Percentiles rank a stretch among this genome's conserved stretches.
Conservation (phyloP, 2,329 filamentous ascomycete genomes). For the Verticillium tricorpus region DNA sequence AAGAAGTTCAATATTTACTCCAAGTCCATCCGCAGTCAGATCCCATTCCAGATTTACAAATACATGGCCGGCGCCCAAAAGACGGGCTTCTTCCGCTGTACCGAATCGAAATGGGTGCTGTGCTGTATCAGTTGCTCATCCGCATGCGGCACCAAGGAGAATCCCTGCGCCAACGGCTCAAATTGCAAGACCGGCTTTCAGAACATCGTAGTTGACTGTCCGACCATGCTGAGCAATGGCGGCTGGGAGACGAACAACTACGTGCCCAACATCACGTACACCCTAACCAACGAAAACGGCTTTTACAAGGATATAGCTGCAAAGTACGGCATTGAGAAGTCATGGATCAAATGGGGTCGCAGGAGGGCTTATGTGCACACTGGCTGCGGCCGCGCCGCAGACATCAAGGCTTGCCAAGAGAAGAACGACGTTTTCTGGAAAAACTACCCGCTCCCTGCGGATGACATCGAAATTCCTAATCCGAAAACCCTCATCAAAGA, state of each 20-base stretch:
- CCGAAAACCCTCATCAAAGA: conserved; percentile 5
- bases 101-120: no score
- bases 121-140: no score
- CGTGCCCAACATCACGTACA: not conserved
- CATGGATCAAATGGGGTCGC: not conserved
- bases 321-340: not conserved
- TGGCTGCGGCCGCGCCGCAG: not conserved
- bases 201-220: no score
- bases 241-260: no score
- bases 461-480: conserved; percentile 1
- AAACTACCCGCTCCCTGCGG: not conserved
- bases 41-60: not conserved
- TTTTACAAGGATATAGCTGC: not conserved
- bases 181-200: no score
- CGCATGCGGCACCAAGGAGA: no score
- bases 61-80: not conserved
- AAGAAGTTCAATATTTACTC: not conserved
- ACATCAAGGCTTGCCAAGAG: not conserved
- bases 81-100: no score
- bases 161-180: no score
- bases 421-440: not conserved
- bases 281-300: not conserved
- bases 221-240: not conserved
- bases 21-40: not conserved
- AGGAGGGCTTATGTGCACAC: not conserved